Evolutionary conservation across 2,329 filamentous ascomycete species (phyloP).

Genomic region (Fusarium euwallaceae): DNA sequence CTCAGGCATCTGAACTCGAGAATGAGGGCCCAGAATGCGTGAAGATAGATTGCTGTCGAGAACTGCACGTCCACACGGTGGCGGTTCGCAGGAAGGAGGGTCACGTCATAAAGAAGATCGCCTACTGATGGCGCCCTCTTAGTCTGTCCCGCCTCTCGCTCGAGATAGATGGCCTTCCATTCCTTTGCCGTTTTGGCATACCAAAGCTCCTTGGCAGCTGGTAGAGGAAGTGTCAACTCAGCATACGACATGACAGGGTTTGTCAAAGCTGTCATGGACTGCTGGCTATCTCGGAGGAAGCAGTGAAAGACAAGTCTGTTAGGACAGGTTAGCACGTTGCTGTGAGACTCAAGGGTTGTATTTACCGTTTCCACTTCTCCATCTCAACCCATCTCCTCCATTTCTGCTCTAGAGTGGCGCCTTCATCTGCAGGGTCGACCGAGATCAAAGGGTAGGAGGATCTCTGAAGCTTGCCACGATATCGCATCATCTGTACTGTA

Average conservation of each 20-base stretch:
- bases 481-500: conserved; percentile 63
- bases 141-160: conserved; percentile 53
- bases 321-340: conserved; percentile 21
- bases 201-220: conserved; percentile 74
- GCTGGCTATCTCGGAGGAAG: conserved; percentile 75
- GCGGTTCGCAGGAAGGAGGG: conserved; percentile 63
- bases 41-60: conserved; percentile 71
- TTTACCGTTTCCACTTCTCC: conserved; percentile 75
- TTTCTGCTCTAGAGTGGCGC: conserved; percentile 69
- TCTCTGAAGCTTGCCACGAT: conserved; percentile 70
- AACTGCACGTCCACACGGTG: conserved; percentile 68
- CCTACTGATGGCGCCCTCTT: conserved; percentile 64
- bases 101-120: conserved; percentile 69
- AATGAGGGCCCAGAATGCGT: conserved; percentile 75
- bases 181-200: conserved; percentile 71
- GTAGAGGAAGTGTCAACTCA: conserved; percentile 75
- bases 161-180: conserved; percentile 74
- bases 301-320: conserved; percentile 72
- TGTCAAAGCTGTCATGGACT: conserved; percentile 75
- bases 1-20: conserved; percentile 75
- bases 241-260: conserved; percentile 77
- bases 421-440: conserved; percentile 67
- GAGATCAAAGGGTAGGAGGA: conserved; percentile 65
- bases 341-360: neutral
- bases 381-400: conserved; percentile 75